Conservation (phyloP, 2,329 filamentous ascomycete genomes). For the Neonectria sp. region DNA sequence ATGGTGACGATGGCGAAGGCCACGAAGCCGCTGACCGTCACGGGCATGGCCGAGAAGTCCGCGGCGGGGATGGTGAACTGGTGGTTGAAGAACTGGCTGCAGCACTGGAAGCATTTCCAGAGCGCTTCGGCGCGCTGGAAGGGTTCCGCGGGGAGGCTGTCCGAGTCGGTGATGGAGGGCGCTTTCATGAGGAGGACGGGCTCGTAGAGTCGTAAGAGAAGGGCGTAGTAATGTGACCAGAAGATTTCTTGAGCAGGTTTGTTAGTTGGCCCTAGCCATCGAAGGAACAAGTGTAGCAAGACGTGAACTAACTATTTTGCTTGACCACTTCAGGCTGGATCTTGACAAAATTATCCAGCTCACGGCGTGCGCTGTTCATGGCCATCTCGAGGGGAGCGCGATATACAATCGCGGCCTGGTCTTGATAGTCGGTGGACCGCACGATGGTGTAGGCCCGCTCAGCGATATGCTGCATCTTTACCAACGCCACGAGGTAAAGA, state of each 20-base stretch:
- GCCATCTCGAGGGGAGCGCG: conserved; percentile 51
- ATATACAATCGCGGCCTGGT: conserved; percentile 39
- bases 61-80: conserved; percentile 46
- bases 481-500: conserved; percentile 49
- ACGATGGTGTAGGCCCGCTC: conserved; percentile 48
- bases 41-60: conserved; percentile 49
- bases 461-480: conserved; percentile 53
- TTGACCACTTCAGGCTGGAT: conserved; percentile 40
- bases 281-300: too few species aligned
- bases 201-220: conserved; percentile 56
- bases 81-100: conserved; percentile 46
- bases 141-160: conserved; percentile 36
- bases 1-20: conserved; percentile 55
- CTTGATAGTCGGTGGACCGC: conserved; percentile 42
- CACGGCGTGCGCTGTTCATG: conserved; percentile 51
- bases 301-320: conserved; percentile 34
- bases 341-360: conserved; percentile 50
- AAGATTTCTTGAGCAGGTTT: conserved; percentile 49
- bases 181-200: conserved; percentile 52
- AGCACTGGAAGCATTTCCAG: conserved; percentile 54
- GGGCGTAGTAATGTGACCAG: conserved; percentile 52
- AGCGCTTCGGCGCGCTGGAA: conserved; percentile 53
- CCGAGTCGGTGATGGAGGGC: conserved; percentile 26
- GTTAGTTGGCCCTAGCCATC: not conserved
- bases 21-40: conserved; percentile 47